These are phyloP conservation scores for Syncephalastrum sp. DNA, from an alignment of 371 early-diverging fungal species.

Conservation along the genomic window DNA sequence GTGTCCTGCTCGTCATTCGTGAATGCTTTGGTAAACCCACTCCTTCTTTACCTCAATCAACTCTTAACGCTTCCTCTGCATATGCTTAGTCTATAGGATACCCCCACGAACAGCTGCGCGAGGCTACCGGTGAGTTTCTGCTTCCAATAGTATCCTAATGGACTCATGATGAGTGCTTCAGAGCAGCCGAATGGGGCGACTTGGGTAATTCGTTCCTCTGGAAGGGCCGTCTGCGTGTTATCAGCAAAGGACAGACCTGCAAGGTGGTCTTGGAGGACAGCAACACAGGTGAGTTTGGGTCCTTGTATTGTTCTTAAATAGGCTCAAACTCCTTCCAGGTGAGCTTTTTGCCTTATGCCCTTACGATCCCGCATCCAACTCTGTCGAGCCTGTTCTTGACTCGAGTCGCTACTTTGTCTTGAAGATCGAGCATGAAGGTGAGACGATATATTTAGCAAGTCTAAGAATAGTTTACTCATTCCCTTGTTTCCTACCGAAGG, in stretches of 20 bases:
- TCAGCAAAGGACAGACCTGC: slow-evolving; percentile 68
- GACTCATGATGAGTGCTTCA: slow-evolving; percentile 16
- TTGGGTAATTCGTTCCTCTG: slow-evolving; percentile 71
- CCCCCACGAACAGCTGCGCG: slow-evolving; percentile 76
- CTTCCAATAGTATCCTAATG: background rate
- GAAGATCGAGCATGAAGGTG: slow-evolving; percentile 77
- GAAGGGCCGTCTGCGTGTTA: slow-evolving; percentile 81
- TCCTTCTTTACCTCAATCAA: background rate
- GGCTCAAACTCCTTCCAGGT: slow-evolving; percentile 40
- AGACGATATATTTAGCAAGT: background rate
- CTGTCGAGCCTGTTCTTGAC: slow-evolving; percentile 88
- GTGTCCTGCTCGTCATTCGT: slow-evolving; percentile 76
- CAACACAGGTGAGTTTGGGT: slow-evolving; percentile 46
- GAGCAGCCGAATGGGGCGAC: slow-evolving; percentile 88
- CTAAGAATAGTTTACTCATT: background rate
- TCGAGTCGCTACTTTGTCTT: slow-evolving; percentile 93
- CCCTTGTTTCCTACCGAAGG: slow-evolving; percentile 26
- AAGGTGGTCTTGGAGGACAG: slow-evolving; percentile 80
- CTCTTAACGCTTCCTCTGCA: background rate
- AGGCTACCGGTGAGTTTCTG: slow-evolving; percentile 62
- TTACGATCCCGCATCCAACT: slow-evolving; percentile 68
- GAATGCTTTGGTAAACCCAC: slow-evolving; percentile 71
- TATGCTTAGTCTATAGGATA: slow-evolving; percentile 65
- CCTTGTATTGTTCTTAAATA: background rate
- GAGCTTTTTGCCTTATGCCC: slow-evolving; percentile 87